phyloP scores from a whole-genome alignment of 129 eudicot species.

The Pulicaria dysenterica region DNA sequence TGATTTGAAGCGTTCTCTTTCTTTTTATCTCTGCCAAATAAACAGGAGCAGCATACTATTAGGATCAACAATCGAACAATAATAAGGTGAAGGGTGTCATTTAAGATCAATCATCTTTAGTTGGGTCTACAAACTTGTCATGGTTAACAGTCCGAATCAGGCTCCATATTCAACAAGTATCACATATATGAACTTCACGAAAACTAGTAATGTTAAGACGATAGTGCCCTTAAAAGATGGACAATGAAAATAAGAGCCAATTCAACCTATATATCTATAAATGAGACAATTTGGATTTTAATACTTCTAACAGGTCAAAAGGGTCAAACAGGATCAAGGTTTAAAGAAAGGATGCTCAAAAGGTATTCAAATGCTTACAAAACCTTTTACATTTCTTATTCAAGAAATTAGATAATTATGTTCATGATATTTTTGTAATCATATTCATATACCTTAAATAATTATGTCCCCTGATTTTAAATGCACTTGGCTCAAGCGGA shows the following conservation, averaged over 20 bases:
- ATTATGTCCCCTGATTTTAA: slow-evolving; percentile 77
- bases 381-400: background rate
- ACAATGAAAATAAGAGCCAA: no score
- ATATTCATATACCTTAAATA: slow-evolving; percentile 52
- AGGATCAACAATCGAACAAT: background rate
- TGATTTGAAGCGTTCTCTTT: slow-evolving; percentile 66
- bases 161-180: slow-evolving; percentile 7
- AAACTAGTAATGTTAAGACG: no score
- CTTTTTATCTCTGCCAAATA: slow-evolving; percentile 81
- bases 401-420: background rate
- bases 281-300: background rate
- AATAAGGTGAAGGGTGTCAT: no score
- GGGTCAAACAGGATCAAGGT: background rate
- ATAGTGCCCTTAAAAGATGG: no score
- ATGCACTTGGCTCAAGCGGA: slow-evolving; percentile 67
- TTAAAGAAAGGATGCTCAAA: background rate
- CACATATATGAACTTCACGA: background rate
- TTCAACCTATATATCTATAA: no score
- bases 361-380: slow-evolving; percentile 2
- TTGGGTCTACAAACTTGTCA: background rate
- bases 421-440: background rate
- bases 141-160: background rate
- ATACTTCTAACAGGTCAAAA: background rate
- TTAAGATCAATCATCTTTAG: background rate
- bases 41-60: background rate